phyloP scores from a whole-genome alignment of 202 grass and related monocot genomes.

The Musa balbisiana region DNA sequence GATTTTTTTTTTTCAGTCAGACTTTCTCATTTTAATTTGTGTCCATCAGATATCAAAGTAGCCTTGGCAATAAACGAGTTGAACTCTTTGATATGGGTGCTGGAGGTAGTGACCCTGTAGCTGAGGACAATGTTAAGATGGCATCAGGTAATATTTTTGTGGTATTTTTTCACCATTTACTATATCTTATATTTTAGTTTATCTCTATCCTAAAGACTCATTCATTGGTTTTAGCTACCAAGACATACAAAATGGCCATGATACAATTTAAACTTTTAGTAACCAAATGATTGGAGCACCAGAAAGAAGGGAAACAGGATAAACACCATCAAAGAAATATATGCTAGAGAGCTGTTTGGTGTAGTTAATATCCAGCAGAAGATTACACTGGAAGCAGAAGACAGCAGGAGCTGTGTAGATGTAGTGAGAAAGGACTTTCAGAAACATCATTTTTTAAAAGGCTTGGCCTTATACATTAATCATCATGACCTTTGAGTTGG shows the following conservation, averaged over 20 bases:
- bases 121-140: slow-evolving; percentile 61
- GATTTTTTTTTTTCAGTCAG: not conserved
- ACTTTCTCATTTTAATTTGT: slow-evolving; percentile 2
- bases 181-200: not conserved
- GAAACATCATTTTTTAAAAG: not conserved
- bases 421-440: not conserved
- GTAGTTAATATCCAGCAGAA: not conserved
- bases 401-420: not conserved
- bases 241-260: not conserved
- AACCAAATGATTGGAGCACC: not conserved
- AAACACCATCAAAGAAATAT: not conserved
- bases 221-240: not conserved
- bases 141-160: slow-evolving; percentile 56
- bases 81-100: slow-evolving; percentile 69
- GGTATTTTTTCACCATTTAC: not conserved
- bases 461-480: not conserved
- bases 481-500: not conserved
- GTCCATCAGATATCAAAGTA: slow-evolving; percentile 72
- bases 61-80: slow-evolving; percentile 87
- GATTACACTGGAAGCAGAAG: not conserved
- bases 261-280: not conserved
- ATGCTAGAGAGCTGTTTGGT: not conserved
- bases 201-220: not conserved
- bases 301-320: not conserved
- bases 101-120: slow-evolving; percentile 51